phyloP scores from a whole-genome alignment of 139 green algal genomes.

The Medakamo hakoo region DNA sequence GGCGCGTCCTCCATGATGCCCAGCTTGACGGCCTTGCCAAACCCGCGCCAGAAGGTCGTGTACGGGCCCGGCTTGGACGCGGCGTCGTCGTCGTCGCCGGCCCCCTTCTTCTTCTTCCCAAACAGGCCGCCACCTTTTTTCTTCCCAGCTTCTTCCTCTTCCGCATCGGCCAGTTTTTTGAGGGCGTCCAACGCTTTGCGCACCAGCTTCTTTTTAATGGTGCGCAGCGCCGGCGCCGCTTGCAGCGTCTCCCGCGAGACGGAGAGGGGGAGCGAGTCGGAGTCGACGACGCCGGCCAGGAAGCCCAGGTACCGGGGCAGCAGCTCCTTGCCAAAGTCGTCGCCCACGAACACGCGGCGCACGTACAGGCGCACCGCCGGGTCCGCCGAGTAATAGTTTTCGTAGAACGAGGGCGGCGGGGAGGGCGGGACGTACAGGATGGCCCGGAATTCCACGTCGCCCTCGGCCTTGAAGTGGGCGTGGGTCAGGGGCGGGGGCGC shows the following conservation, averaged over 20 bases:
- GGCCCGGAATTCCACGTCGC: conserved; percentile 95
- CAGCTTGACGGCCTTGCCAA: conserved; percentile 85
- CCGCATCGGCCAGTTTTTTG: conserved; percentile 72
- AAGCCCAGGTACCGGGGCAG: conserved; percentile 79
- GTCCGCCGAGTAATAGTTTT: conserved; percentile 63
- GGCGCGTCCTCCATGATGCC: conserved; percentile 88
- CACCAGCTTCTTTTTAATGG: conserved; percentile 98
- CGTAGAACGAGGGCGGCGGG: conserved; percentile 53
- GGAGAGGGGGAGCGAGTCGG: conserved; percentile 89
- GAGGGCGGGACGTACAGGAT: conserved; percentile 77
- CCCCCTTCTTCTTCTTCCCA: conserved; percentile 5
- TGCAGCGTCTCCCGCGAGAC: conserved; percentile 91
- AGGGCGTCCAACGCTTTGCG: conserved; percentile 82
- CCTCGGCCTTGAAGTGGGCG: conserved; percentile 93
- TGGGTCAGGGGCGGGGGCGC: conserved; percentile 50
- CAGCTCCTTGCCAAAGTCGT: conserved; percentile 82
- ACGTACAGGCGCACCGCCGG: conserved; percentile 82
- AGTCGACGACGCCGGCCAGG: conserved; percentile 85
- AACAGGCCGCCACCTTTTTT: conserved; percentile 3
- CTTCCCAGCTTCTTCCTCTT: conserved; percentile 19
- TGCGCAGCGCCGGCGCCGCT: conserved; percentile 56
- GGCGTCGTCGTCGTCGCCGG: not conserved
- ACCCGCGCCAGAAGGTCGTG: conserved; percentile 79
- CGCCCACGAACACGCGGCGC: conserved; percentile 85
- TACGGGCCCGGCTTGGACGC: conserved; percentile 41